Evolutionary conservation across 768 basidiomycete genomes (phyloP), one percentile per base, ranked within the genome.

Genomic region (Calocera cornea): DNA sequence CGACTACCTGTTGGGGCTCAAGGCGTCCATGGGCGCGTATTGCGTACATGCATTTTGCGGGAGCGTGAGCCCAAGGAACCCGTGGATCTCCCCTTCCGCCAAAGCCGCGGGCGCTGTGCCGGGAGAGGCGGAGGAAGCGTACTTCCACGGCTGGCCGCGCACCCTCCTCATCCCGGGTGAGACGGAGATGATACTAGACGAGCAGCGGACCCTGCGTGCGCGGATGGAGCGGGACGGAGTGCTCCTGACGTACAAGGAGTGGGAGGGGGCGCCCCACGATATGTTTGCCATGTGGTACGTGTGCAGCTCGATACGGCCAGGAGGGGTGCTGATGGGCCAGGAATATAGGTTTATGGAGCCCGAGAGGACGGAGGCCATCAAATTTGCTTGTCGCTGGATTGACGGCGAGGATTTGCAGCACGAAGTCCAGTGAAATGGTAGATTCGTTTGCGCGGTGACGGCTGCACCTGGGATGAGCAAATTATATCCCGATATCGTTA

Each of bases 51-150:
- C 24, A 72, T 79, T 1, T 78, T 77, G 64, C 69, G 65, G 24
- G 79, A 83, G 0, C 83, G 84, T 68, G 68, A 80, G 8, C 83
- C 84, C 1, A 79, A 82, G 0, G 16, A 85, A 82, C 70, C 76
- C 77, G 33, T 87, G 86, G 69, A 78, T 88, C 36, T 88, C 86
- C 0, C 86, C 87, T 2, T 82, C 82, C 8, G 84, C 83, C 7
- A 27, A 33, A 27, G 31, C 54, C 27, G 27, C 5, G 54, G 16
- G 11, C 11, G 24, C 54, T 33, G 19, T n/a, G n/a, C n/a, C 80
- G 50, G 76, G 79, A 0, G 70, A 60, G 10, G 27, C 72, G 8
- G 69, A 76, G 33, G 64, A 71, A 2, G 76, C 81, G 12, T 72
- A 76, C 65, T 88, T 87, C 74, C 78, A 74, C 40, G 81, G 80